Conservation (phyloP, 495 filamentous ascomycete species). For the Melanomma pulvis-pyrius region DNA sequence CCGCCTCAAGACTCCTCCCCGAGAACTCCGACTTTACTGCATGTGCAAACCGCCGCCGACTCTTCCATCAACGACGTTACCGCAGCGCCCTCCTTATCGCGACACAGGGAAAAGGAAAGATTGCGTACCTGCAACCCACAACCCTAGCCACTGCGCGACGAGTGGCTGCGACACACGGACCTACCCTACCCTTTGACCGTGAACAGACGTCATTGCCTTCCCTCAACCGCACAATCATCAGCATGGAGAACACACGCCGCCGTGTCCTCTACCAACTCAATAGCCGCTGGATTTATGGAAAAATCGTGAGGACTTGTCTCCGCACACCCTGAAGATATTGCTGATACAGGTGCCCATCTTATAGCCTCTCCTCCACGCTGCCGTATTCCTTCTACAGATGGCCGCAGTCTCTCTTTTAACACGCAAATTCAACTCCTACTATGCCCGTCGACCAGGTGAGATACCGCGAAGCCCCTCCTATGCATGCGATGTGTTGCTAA, state of each 20-base stretch:
- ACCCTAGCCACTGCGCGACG: neutral
- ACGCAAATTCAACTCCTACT: conserved; percentile 90
- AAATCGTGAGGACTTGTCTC: conserved; percentile 39
- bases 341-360: conserved; percentile 13
- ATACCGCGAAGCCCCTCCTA: neutral
- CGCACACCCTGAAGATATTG: neutral
- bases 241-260: conserved; percentile 41
- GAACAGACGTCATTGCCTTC: conserved; percentile 25
- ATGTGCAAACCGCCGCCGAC: neutral
- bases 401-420: conserved; percentile 76
- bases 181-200: conserved; percentile 13
- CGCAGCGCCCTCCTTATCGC: neutral
- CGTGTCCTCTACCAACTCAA: conserved; percentile 46
- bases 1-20: neutral
- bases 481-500: conserved; percentile 35
- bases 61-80: neutral
- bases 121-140: neutral
- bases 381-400: conserved; percentile 89
- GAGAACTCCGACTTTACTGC: conserved; percentile 1
- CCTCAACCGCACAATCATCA: neutral
- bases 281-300: conserved; percentile 48
- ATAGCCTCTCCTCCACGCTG: conserved; percentile 83
- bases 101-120: neutral
- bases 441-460: conserved; percentile 80
- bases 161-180: conserved; percentile 23